phyloP scores from a whole-genome alignment of 352 stramenopile genomes.

The Pythium scleroteichum region DNA sequence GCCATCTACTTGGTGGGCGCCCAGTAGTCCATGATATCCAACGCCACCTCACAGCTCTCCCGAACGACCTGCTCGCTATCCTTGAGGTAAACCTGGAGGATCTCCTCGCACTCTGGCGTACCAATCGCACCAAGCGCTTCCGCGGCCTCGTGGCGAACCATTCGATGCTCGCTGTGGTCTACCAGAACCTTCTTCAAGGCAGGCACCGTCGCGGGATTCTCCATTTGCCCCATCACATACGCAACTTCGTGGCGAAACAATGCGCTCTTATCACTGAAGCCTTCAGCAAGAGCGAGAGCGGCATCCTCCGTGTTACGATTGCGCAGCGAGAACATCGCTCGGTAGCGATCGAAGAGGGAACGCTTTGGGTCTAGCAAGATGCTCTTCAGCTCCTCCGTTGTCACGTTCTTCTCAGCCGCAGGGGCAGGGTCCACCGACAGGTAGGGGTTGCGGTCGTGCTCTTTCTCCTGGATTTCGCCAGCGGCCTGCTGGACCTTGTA shows the following conservation, averaged over 20 bases:
- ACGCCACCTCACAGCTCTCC: conserved; percentile 95
- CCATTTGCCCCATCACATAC: conserved; percentile 95
- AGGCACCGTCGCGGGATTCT: conserved; percentile 81
- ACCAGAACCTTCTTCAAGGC: conserved; percentile 91
- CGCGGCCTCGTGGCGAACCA: conserved; percentile 97
- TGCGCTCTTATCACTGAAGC: conserved; percentile 76
- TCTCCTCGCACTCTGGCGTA: conserved; percentile 88
- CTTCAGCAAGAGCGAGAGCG: conserved; percentile 69
- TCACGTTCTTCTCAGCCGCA: conserved; percentile 68
- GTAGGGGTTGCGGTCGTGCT: conserved; percentile 90
- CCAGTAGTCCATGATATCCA: conserved; percentile 98
- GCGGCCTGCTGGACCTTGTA: conserved; percentile 83
- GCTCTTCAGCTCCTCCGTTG: conserved; percentile 76
- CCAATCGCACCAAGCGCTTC: conserved; percentile 97
- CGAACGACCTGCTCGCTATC: conserved; percentile 88
- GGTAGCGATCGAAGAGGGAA: conserved; percentile 93
- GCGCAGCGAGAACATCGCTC: conserved; percentile 98
- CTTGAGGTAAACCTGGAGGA: conserved; percentile 78
- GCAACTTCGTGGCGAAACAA: conserved; percentile 92
- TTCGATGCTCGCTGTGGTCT: conserved; percentile 92
- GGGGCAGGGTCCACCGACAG: conserved; percentile 96
- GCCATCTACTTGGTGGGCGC: conserved; percentile 42
- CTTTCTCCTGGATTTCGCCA: conserved; percentile 48
- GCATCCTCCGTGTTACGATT: conserved; percentile 94
- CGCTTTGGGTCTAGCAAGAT: conserved; percentile 85